A percentile compares a stretch with the other conserved stretches of the same genome.
Conservation (phyloP, 2,329 filamentous ascomycete genomes). For the Gaeumannomyces sp. region DNA sequence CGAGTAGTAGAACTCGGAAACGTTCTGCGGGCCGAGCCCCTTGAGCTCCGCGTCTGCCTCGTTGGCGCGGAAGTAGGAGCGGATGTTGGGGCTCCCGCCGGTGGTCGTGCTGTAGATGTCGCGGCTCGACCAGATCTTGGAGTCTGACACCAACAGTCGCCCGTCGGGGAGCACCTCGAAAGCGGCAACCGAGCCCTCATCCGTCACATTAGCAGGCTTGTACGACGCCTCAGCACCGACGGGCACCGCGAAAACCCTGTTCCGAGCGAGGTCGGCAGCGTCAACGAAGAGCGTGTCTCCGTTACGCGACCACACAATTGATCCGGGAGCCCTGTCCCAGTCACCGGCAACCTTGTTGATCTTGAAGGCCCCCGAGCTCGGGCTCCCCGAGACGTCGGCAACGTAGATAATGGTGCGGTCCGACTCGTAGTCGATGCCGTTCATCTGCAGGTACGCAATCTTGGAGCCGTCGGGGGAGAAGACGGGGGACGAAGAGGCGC, state of each 20-base stretch:
- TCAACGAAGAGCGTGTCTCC: slow-evolving; percentile 23
- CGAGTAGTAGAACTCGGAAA: slow-evolving; percentile 28
- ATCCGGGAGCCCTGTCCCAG: slow-evolving; percentile 26
- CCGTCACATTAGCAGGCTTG: slow-evolving; percentile 26
- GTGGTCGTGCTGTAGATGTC: slow-evolving; percentile 26
- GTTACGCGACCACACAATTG: slow-evolving; percentile 18
- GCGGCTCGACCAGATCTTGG: slow-evolving; percentile 29
- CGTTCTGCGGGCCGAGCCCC: slow-evolving; percentile 25
- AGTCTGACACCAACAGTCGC: slow-evolving; percentile 25
- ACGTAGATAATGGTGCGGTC: slow-evolving; percentile 29
- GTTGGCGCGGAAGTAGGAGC: slow-evolving; percentile 28
- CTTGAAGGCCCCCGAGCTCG: slow-evolving; percentile 43
- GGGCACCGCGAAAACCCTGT: slow-evolving; percentile 27
- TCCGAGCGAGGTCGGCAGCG: slow-evolving; percentile 24
- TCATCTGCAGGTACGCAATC: slow-evolving; percentile 57
- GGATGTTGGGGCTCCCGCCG: slow-evolving; percentile 19
- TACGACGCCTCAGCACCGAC: slow-evolving; percentile 19
- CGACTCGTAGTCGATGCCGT: slow-evolving; percentile 51
- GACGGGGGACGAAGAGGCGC: slow-evolving; percentile 27
- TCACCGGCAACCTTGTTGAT: slow-evolving; percentile 24
- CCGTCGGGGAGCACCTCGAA: slow-evolving; percentile 24
- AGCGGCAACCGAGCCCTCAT: slow-evolving; percentile 23
- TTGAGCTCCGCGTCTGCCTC: slow-evolving; percentile 27
- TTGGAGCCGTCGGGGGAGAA: slow-evolving; percentile 54
- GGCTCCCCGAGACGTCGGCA: slow-evolving; percentile 19